phyloP scores from a whole-genome alignment of 2,329 filamentous ascomycete species.

The Juglanconis sp. region DNA sequence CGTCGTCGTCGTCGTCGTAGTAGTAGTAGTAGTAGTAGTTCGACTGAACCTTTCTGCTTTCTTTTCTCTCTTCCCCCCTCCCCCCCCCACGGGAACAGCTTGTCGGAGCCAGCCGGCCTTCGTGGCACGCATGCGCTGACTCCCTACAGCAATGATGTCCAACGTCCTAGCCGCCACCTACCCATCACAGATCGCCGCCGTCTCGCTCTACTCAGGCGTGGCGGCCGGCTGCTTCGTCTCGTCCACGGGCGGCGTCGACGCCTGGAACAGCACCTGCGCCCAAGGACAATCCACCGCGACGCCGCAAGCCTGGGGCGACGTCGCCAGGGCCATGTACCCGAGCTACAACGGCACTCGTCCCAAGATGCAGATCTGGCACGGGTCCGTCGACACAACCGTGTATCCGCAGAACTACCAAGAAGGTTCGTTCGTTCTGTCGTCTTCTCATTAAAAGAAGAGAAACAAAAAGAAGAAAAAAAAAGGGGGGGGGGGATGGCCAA shows the following conservation, averaged over 20 bases:
- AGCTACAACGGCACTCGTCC: conserved; percentile 43
- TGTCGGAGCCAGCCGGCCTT: too few species aligned
- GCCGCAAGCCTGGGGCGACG: conserved; percentile 44
- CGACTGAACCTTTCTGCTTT: too few species aligned
- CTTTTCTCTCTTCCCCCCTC: background rate
- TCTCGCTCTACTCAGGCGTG: conserved; percentile 38
- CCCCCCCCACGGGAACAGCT: too few species aligned
- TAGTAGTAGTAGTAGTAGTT: too few species aligned
- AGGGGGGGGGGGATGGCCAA: too few species aligned
- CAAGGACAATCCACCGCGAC: conserved; percentile 41
- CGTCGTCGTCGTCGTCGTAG: too few species aligned
- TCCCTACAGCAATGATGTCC: conserved; percentile 29
- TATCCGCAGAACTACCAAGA: conserved; percentile 54
- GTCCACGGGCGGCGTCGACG: conserved; percentile 35
- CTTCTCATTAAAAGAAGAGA: too few species aligned
- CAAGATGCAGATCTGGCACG: conserved; percentile 59
- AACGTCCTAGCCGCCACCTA: conserved; percentile 42
- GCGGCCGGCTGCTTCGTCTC: conserved; percentile 40
- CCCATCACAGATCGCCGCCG: conserved; percentile 37
- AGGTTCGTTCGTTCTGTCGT: too few species aligned
- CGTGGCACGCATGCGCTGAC: too few species aligned
- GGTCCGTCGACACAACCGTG: conserved; percentile 47
- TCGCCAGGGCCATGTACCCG: conserved; percentile 38
- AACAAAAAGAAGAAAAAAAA: too few species aligned
- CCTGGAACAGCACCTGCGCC: conserved; percentile 52